These are phyloP conservation scores for Starmerella roubikii DNA, from an alignment of 805 yeast species.

Conservation along the genomic window DNA sequence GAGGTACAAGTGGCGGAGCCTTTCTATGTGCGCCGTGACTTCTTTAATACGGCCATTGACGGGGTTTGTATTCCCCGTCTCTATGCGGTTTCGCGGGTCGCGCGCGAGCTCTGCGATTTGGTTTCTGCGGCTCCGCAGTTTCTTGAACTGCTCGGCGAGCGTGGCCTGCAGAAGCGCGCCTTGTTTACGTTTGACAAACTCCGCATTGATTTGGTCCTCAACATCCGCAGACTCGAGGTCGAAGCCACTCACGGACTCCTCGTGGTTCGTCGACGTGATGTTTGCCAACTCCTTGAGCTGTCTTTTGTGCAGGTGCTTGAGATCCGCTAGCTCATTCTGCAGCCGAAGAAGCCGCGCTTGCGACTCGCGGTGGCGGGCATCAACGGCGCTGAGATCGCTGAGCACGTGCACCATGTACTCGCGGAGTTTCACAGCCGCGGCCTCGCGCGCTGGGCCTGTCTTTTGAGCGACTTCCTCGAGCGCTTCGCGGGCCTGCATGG, in stretches of 20 bases:
- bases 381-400: too few relatives aligned
- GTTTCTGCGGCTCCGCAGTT: not conserved
- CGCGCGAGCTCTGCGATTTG: constrained; percentile 1
- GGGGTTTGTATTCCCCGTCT: not conserved
- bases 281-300: not conserved
- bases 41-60: not conserved
- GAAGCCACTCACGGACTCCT: not conserved
- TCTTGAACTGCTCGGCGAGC: not conserved
- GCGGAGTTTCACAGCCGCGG: too few relatives aligned
- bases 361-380: not conserved
- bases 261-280: not conserved
- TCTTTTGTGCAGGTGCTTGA: not conserved
- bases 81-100: not conserved
- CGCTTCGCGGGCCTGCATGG: too few relatives aligned
- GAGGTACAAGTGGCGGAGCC: not conserved
- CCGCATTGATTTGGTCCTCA: constrained; percentile 2
- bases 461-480: too few relatives aligned
- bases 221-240: constrained; percentile 1
- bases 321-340: not conserved
- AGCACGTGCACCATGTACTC: too few relatives aligned
- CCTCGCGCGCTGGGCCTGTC: too few relatives aligned
- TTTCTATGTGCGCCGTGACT: not conserved
- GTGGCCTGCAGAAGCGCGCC: not conserved
- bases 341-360: constrained; percentile 2
- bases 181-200: constrained; percentile 1